A percentile compares a stretch with the other conserved stretches of the same genome.
phyloP scores from a whole-genome alignment of 73 alveolate genomes.

The Paraurostyla sp. region DNA sequence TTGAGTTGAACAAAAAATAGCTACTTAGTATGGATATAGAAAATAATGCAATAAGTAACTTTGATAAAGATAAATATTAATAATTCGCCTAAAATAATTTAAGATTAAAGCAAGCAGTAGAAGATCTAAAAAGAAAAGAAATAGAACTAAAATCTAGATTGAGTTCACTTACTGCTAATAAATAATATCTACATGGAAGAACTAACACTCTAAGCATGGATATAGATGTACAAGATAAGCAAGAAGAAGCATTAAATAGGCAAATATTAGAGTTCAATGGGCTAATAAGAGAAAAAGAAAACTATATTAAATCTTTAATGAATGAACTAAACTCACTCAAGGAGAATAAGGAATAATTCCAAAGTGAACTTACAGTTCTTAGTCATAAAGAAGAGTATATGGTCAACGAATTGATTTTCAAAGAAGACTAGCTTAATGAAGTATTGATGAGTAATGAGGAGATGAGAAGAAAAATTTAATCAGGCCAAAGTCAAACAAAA shows the following conservation, averaged over 20 bases:
- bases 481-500: conserved; percentile 22
- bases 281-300: conserved; percentile 45
- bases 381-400: conserved; percentile 39
- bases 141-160: conserved; percentile 30
- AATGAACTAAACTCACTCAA: conserved; percentile 46
- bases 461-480: conserved; percentile 39
- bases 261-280: conserved; percentile 31
- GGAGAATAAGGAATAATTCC: conserved; percentile 36
- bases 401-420: conserved; percentile 49
- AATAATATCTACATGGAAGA: conserved; percentile 29
- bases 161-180: conserved; percentile 12
- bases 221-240: conserved; percentile 42
- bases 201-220: conserved; percentile 50
- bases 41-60: conserved; percentile 41
- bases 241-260: conserved; percentile 42
- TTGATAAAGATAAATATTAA: conserved; percentile 36
- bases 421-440: conserved; percentile 49
- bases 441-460: conserved; percentile 51
- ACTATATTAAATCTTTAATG: conserved; percentile 23
- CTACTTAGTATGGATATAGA: conserved; percentile 15
- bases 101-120: conserved; percentile 6
- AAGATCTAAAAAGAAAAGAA: conserved; percentile 27
- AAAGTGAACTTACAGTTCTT: conserved; percentile 1
- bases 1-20: conserved; percentile 18
- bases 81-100: conserved; percentile 26